Evolutionary conservation across 108 stramenopile genomes (phyloP), one percentile per base, ranked within the genome.

Genomic region (Cyclotella atomus): DNA sequence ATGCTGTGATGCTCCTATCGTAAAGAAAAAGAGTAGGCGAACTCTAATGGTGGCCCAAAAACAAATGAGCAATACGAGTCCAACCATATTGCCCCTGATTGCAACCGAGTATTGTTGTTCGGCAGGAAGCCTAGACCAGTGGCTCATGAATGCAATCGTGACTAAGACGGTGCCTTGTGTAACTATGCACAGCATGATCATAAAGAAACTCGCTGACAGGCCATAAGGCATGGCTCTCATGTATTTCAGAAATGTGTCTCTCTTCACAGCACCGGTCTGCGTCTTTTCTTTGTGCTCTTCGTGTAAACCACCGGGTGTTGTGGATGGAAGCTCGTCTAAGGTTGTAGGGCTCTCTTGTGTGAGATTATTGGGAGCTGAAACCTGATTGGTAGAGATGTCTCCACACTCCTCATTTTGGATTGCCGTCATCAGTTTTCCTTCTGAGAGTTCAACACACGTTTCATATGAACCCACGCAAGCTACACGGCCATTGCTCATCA

Each of bases 221-320:
- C 89, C 90, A 3, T 87, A 85, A 24, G 79, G 79, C 85, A 89
- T 89, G 0, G 92, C 87, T 46, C 56, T 76, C 8, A 81, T 27
- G 65, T 97, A 98, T 32, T 79, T 72, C 30, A 65, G 46, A 69
- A 91, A 97, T 28, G 97, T 96, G 9, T 68, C 70, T 28, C 49
- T 32, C 38, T 80, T 75, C 0, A 97, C 95, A 24, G 85, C 78
- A 16, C 97, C 97, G 27, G 79, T 77, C 10, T 56, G 60, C 2
- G 85, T 91, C 21, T 43, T 60, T 79, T 98, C 97, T 46, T 91
- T 88, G 34, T 83, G 78, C 25, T 85, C 88, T 25, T 81, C 65
- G 25, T 32, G 15, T 20, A 32, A 60, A 47, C 34, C 65, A 25
- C 67, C 72, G 25, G 23, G 21, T 4, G 19, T 50, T 34, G 43